A percentile compares a stretch with the other conserved stretches of the same genome.
Conservation (phyloP, 352 stramenopile genomes). For the Globisporangium parvum region DNA sequence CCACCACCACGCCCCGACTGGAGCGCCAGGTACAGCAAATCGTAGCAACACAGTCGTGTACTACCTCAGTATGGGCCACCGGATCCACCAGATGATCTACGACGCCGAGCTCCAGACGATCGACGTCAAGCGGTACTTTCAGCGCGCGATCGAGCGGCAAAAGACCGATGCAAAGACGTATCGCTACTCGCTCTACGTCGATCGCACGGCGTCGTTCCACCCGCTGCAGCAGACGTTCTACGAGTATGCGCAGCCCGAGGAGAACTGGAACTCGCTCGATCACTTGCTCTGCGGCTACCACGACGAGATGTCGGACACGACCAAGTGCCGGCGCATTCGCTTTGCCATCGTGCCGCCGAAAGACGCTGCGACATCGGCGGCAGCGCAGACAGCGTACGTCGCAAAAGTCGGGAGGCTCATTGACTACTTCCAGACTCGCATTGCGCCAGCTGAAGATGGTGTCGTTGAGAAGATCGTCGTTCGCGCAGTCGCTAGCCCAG, state of each 20-base stretch:
- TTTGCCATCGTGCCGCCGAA: slow-evolving; percentile 56
- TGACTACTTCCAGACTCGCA: slow-evolving; percentile 56
- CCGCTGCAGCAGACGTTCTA: slow-evolving; percentile 69
- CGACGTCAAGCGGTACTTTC: slow-evolving; percentile 73
- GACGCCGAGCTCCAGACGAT: slow-evolving; percentile 66
- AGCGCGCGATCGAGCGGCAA: slow-evolving; percentile 25
- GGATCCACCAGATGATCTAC: slow-evolving; percentile 78
- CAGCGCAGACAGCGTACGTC: slow-evolving; percentile 23
- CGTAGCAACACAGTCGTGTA: slow-evolving; percentile 27
- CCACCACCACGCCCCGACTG: neutral
- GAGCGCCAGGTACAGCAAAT: slow-evolving; percentile 5
- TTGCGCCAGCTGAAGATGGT: slow-evolving; percentile 43
- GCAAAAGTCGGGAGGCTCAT: slow-evolving; percentile 56
- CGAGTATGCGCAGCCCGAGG: slow-evolving; percentile 56
- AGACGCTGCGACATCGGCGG: slow-evolving; percentile 5
- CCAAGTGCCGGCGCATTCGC: slow-evolving; percentile 65
- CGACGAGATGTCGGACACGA: slow-evolving; percentile 64
- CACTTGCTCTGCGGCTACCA: slow-evolving; percentile 73
- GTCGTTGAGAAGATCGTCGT: slow-evolving; percentile 44
- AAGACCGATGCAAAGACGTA: slow-evolving; percentile 41
- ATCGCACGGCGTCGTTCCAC: slow-evolving; percentile 57
- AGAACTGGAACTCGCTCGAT: slow-evolving; percentile 77
- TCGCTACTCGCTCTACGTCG: slow-evolving; percentile 69
- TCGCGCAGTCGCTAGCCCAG: slow-evolving; percentile 18
- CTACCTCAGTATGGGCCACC: slow-evolving; percentile 73